Evolutionary conservation across 257 asterid genomes (phyloP), one percentile per base, ranked within the genome.

Genomic region (Jacaranda copaia): DNA sequence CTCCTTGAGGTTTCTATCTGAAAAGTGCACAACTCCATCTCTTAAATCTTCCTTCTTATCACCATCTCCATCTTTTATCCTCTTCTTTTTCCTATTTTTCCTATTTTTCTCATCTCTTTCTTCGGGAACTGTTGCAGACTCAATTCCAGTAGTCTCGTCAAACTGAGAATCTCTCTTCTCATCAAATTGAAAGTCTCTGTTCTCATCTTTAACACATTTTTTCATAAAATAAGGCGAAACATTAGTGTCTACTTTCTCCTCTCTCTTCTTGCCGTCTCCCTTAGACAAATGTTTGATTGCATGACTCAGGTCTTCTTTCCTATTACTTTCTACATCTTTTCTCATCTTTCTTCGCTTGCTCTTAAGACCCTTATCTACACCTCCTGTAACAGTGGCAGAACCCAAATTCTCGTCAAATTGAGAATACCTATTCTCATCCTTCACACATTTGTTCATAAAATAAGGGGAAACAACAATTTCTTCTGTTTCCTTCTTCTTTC

Each of bases 401-500:
- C 46, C 75, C 49, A 46, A 36, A 15, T 70, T 39, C 51, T 19
- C 55, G 13, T 68, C 76, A 25, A 42, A 19, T 9, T 62, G 59
- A 77, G 14, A 60, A 61, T 12, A 39, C 5, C 8, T 9, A 39
- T 38, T 63, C 66, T 61, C 77, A 64, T 53, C 62, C 25, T 56
- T 46, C 69, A 5, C 10, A 40, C 19, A 68, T 40, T 59, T 74
- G 6, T 36, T 51, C 43, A 8, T 38, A 74, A 68, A 74, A 68
- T 68, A 74, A 18, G 84, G 80, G 19, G 80, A 69, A 69, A 70
- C 64, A 45, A 11, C 10, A 43, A 12, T 16, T 5, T 58, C 70
- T 45, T 25, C 60, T 69, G 60, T 43, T 39, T 61, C 42, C 32
- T 42, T 19, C 53, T 53, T 62, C 16, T 39, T 77, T 5, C 46